Conservation (phyloP, 1,284 basidiomycete species). For the Ustilago esculenta region DNA sequence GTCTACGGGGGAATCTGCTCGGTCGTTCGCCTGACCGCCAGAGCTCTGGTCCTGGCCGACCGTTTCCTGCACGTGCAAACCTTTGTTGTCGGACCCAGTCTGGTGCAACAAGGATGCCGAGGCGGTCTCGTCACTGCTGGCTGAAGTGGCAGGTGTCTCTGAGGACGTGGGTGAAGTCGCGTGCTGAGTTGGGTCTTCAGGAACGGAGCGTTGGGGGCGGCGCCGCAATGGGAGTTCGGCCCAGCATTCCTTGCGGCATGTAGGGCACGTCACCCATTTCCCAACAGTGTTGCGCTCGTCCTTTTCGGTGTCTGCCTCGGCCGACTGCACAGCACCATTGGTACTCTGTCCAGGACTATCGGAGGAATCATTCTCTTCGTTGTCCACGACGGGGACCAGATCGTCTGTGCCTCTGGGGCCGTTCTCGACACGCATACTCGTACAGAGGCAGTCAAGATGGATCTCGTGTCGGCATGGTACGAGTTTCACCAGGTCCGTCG, state of each 20-base stretch:
- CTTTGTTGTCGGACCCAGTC: not conserved
- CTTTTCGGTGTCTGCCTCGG: slow-evolving; percentile 6
- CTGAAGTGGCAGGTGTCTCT: not conserved
- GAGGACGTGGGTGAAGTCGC: not conserved
- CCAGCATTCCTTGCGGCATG: slow-evolving; percentile 61
- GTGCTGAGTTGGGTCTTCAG: not conserved
- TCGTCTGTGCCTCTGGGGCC: slow-evolving; percentile 1
- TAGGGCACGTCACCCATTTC: slow-evolving; percentile 62
- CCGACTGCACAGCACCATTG: not conserved
- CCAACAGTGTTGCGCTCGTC: slow-evolving; percentile 47
- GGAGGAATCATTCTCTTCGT: not conserved
- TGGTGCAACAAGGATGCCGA: too few species aligned
- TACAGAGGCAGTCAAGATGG: slow-evolving; percentile 62
- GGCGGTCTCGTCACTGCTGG: not conserved
- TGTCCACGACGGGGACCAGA: slow-evolving; percentile 11
- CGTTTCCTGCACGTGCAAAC: too few species aligned
- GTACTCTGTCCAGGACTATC: not conserved
- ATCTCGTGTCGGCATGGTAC: slow-evolving; percentile 60
- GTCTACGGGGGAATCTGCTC: not conserved
- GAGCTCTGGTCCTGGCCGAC: not conserved
- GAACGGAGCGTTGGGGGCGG: slow-evolving; percentile 21
- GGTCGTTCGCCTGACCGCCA: not conserved
- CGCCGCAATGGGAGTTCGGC: slow-evolving; percentile 51
- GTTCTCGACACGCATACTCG: slow-evolving; percentile 55
- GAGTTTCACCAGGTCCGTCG: slow-evolving; percentile 47